A percentile compares a stretch with the other conserved stretches of the same genome.
Evolutionary conservation across 2,329 filamentous ascomycete species (phyloP).

Genomic region (Apiospora saccharicola): DNA sequence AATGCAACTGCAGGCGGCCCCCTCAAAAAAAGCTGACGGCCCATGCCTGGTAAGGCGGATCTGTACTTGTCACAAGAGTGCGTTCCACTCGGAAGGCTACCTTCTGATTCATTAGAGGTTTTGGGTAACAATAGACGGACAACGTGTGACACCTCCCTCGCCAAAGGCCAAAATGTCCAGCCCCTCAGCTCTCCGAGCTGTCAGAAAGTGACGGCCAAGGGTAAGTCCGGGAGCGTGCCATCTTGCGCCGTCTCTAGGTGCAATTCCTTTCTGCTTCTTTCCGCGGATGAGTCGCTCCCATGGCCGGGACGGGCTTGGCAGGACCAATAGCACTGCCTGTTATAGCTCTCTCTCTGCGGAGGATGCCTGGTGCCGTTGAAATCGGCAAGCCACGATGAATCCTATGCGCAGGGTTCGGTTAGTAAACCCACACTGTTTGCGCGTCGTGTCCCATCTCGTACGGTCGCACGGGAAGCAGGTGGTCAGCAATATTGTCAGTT

Average conservation of each 20-base stretch:
- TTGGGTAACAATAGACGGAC: slow-evolving; percentile 9
- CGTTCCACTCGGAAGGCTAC: slow-evolving; percentile 11
- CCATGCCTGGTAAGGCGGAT: slow-evolving; percentile 21
- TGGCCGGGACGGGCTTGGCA: background rate
- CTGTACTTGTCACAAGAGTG: background rate
- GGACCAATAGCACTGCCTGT: background rate
- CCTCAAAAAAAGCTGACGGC: background rate
- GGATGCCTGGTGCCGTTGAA: slow-evolving; percentile 15
- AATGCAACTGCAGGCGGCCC: slow-evolving; percentile 12
- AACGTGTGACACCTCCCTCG: slow-evolving; percentile 14
- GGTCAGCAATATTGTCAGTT: background rate
- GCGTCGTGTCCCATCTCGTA: background rate
- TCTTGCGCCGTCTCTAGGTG: background rate
- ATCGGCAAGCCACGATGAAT: slow-evolving; percentile 22
- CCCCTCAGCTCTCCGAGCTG: slow-evolving; percentile 6
- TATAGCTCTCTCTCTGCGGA: slow-evolving; percentile 10
- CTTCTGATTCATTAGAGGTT: slow-evolving; percentile 23
- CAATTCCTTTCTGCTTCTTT: background rate
- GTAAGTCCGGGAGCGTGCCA: background rate
- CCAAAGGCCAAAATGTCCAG: background rate
- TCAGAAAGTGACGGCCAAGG: background rate
- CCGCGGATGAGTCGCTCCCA: background rate
- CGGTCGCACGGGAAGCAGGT: background rate
- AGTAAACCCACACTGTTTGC: slow-evolving; percentile 19
- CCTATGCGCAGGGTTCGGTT: slow-evolving; percentile 2